phyloP scores from a whole-genome alignment of 1,139 yeast species.

The Yamadazyma diospyri region DNA sequence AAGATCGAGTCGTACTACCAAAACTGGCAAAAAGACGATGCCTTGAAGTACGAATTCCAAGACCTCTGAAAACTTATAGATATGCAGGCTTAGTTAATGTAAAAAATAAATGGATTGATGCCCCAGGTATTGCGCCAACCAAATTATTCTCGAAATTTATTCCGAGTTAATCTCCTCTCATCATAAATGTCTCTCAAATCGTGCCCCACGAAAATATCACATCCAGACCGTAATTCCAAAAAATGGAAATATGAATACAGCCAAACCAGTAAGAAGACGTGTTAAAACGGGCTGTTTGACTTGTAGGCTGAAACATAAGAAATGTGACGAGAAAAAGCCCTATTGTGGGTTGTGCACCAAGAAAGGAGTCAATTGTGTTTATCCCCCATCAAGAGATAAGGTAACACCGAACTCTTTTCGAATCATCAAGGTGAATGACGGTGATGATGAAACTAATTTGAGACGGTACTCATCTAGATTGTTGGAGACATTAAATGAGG shows the following conservation, averaged over 20 bases:
- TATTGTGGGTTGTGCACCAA: slow-evolving; percentile 32
- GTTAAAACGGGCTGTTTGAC: slow-evolving; percentile 45
- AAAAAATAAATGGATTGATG: no score
- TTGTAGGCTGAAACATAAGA: slow-evolving; percentile 41
- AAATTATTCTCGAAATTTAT: no score
- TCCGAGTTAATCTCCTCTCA: slow-evolving; percentile 5
- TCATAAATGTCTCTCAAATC: no score
- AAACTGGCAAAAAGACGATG: slow-evolving; percentile 18
- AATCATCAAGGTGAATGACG: slow-evolving; percentile 10
- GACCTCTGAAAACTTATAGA: slow-evolving; percentile 13
- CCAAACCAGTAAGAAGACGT: slow-evolving; percentile 20
- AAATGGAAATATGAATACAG: not conserved
- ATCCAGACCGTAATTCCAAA: no score
- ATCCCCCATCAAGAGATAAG: slow-evolving; percentile 24
- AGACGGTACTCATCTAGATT: slow-evolving; percentile 17
- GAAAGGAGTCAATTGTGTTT: slow-evolving; percentile 29
- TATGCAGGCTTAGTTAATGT: no score
- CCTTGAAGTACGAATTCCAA: slow-evolving; percentile 23
- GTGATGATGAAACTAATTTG: slow-evolving; percentile 10
- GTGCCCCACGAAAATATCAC: no score
- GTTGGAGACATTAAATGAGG: slow-evolving; percentile 10
- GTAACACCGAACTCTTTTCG: slow-evolving; percentile 13
- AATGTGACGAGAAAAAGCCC: slow-evolving; percentile 43
- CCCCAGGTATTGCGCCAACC: no score
- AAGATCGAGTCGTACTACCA: slow-evolving; percentile 18